Evolutionary conservation across 768 basidiomycete genomes (phyloP).

Genomic region (Xerocomus brunneocitrinus): DNA sequence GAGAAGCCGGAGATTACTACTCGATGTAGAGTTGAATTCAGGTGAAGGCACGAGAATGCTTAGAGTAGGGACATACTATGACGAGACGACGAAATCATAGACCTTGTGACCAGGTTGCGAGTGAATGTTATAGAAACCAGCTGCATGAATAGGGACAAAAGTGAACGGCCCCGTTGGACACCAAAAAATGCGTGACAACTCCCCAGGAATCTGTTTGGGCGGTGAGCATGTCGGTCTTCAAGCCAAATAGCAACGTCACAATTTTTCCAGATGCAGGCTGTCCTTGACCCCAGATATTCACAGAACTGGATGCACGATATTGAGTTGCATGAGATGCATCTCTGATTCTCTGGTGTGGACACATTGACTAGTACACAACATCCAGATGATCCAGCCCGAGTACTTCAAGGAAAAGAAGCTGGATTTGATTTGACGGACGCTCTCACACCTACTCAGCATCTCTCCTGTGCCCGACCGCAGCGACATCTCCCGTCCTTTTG

Average conservation of each 20-base stretch:
- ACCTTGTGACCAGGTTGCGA: background rate
- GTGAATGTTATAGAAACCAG: background rate
- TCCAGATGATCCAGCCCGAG: too few species aligned
- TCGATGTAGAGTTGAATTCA: background rate
- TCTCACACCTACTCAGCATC: too few species aligned
- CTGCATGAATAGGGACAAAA: slow-evolving; percentile 1
- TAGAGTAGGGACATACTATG: slow-evolving; percentile 28
- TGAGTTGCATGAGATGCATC: too few species aligned
- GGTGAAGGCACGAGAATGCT: slow-evolving; percentile 6
- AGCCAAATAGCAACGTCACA: background rate
- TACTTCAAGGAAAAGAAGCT: too few species aligned
- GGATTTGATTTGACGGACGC: too few species aligned
- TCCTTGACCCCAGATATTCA: too few species aligned
- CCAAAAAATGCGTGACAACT: background rate
- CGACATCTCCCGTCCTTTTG: too few species aligned
- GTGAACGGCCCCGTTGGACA: background rate
- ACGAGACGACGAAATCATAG: slow-evolving; percentile 7
- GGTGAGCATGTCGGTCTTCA: background rate
- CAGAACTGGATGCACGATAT: too few species aligned
- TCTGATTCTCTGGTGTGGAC: too few species aligned
- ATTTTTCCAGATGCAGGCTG: too few species aligned
- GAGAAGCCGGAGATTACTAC: slow-evolving; percentile 1
- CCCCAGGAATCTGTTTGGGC: background rate
- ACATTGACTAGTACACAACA: too few species aligned
- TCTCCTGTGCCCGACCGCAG: too few species aligned